phyloP scores from a whole-genome alignment of 768 basidiomycete genomes.

The Naganishia kalamii region DNA sequence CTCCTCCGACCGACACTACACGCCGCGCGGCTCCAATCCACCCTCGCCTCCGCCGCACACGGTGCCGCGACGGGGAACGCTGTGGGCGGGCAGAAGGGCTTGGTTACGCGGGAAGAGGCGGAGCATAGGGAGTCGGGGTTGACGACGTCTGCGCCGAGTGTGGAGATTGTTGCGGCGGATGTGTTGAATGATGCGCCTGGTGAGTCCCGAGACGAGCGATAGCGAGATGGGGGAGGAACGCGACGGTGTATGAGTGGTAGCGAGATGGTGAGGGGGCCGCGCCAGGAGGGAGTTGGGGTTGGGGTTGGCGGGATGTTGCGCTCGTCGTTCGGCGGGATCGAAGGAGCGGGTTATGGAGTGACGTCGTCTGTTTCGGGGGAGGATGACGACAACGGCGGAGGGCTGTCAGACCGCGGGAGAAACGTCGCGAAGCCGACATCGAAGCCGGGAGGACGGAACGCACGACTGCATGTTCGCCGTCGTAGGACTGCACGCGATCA shows the following conservation, averaged over 20 bases:
- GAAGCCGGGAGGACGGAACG: too few species aligned
- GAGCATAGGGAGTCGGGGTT: slow-evolving; percentile 11
- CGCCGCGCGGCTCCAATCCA: not conserved
- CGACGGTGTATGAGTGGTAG: not conserved
- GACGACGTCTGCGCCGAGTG: slow-evolving; percentile 19
- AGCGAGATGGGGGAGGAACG: not conserved
- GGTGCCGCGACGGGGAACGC: not conserved
- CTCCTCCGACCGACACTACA: not conserved
- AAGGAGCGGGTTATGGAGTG: too few species aligned
- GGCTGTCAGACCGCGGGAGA: too few species aligned
- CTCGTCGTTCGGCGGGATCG: too few species aligned
- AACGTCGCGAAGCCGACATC: too few species aligned
- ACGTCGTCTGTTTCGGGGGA: too few species aligned
- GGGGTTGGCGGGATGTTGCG: too few species aligned
- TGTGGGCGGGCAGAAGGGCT: not conserved
- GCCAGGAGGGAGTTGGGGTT: not conserved
- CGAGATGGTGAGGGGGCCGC: not conserved
- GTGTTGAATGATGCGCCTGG: slow-evolving; percentile 25
- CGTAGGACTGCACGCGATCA: too few species aligned
- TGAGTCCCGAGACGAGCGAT: slow-evolving; percentile 5
- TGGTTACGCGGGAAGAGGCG: not conserved
- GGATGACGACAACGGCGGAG: too few species aligned
- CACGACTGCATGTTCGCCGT: too few species aligned
- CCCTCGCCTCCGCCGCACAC: not conserved
- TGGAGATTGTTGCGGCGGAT: slow-evolving; percentile 24